Conservation (phyloP, 345 rosid genomes). For the Gossypium longicalyx region DNA sequence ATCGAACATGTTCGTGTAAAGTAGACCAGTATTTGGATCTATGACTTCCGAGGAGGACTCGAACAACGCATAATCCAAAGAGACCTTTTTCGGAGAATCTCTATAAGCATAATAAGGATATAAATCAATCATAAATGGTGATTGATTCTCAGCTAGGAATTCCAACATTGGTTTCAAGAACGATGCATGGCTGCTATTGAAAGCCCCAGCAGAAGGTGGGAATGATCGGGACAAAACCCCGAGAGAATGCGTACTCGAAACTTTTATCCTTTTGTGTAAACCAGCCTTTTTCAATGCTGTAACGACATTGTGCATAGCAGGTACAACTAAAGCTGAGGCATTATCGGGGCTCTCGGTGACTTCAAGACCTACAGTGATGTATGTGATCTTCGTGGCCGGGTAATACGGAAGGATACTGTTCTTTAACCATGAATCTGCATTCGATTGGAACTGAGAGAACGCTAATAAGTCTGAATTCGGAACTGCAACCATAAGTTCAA, state of each 20-base stretch:
- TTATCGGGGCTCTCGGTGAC: constrained; percentile 62
- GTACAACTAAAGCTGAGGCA: constrained; percentile 63
- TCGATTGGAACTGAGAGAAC: constrained; percentile 79
- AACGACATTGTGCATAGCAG: constrained; percentile 84
- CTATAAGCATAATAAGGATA: constrained; percentile 91
- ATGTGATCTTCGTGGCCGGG: constrained; percentile 73
- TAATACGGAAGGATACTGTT: constrained; percentile 86
- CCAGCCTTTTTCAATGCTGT: constrained; percentile 67
- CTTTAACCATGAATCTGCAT: constrained; percentile 82
- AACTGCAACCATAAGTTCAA: constrained; percentile 86
- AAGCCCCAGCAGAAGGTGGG: constrained; percentile 99
- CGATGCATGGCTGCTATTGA: constrained; percentile 68
- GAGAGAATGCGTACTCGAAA: constrained; percentile 86
- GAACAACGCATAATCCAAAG: constrained; percentile 83
- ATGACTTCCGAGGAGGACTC: constrained; percentile 80
- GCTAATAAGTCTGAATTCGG: constrained; percentile 74
- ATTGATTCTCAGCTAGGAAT: constrained; percentile 85
- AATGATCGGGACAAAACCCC: constrained; percentile 86
- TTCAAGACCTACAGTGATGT: constrained; percentile 88
- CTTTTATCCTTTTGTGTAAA: constrained; percentile 72
- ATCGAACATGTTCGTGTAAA: constrained; percentile 96
- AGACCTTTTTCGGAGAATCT: constrained; percentile 40
- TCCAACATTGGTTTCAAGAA: constrained; percentile 87
- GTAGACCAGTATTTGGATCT: constrained; percentile 89
- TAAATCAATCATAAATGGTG: constrained; percentile 85